phyloP scores from a whole-genome alignment of 441 rosid species.

The Gossypium armourianum region DNA sequence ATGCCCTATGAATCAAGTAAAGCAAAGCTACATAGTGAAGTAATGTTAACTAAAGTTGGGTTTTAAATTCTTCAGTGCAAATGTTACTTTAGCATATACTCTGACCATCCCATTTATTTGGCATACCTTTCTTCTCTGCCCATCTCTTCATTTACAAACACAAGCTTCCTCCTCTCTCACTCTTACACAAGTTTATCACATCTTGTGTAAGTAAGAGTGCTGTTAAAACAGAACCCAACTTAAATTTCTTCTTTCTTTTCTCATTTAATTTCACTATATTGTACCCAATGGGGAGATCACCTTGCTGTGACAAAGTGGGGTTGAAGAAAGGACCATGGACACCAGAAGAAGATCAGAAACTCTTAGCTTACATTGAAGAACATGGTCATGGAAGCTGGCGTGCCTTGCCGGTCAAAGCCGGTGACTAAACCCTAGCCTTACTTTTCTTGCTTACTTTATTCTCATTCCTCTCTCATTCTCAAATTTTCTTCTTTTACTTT shows the following conservation, averaged over 20 bases:
- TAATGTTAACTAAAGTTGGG: conserved; percentile 4
- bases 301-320: conserved; percentile 82
- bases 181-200: background rate
- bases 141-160: conserved; percentile 27
- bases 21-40: background rate
- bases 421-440: conserved; percentile 24
- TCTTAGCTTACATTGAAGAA: conserved; percentile 73
- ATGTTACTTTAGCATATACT: conserved; percentile 20
- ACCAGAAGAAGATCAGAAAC: conserved; percentile 88
- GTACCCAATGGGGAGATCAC: conserved; percentile 63
- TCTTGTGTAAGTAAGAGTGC: background rate
- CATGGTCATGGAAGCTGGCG: conserved; percentile 97
- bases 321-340: conserved; percentile 99
- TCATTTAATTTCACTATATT: conserved; percentile 11
- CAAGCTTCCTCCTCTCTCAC: conserved; percentile 7
- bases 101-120: conserved; percentile 29
- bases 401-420: conserved; percentile 79
- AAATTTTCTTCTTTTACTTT: background rate
- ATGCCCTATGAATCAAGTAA: conserved; percentile 19
- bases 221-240: conserved; percentile 22
- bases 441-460: background rate
- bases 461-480: background rate
- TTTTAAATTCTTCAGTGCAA: conserved; percentile 12
- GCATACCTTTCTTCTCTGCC: conserved; percentile 34
- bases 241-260: conserved; percentile 14